Evolutionary conservation across 352 stramenopile genomes (phyloP), one percentile per base, ranked within the genome.

Genomic region (Aphanomyces invadans): DNA sequence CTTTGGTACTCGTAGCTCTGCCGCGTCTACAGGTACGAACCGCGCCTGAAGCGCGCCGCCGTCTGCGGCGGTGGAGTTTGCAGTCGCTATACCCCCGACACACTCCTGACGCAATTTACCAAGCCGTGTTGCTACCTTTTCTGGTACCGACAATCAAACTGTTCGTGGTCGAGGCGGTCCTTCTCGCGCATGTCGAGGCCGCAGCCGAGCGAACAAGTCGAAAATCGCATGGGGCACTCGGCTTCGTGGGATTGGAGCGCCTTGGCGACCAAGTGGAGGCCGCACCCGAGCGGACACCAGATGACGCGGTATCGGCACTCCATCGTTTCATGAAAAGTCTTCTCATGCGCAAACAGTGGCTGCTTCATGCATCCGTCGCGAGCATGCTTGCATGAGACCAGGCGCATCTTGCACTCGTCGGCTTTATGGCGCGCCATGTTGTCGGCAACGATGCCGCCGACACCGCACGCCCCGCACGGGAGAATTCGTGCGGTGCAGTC

Each of bases 211-310:
- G 38, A 54, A 61, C 83, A 92, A 0, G 39, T 29, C 0, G 86
- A 72, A 54, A 92, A 81, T 2, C 83, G 76, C 81, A 92, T 90
- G 7, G 29, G 25, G 56, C 83, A 92, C 21, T 36, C 23, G 15
- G 71, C 71, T 54, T 90, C 80, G 69, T 92, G 83, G 44, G 68
- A 60, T 42, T 81, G 81, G 21, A 79, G 59, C 12, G 73, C 74
- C 36, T 85, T 76, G 19, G 77, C 79, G 11, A 81, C 29, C 33
- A 92, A 64, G 10, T 76, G 73, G 49, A 76, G 54, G 21, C 73
- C 73, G 68, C 83, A 92, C 9, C 83, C 80, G 19, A 92, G 73
- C 4, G 81, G 77, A 62, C 83, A 92, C 73, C 75, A 85, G 46
- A 88, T 83, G 0, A 76, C 67, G 3, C 83, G 77, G 3, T 83